phyloP scores from a whole-genome alignment of 148 eudicot genomes.

The Pharnaceum exiguum region DNA sequence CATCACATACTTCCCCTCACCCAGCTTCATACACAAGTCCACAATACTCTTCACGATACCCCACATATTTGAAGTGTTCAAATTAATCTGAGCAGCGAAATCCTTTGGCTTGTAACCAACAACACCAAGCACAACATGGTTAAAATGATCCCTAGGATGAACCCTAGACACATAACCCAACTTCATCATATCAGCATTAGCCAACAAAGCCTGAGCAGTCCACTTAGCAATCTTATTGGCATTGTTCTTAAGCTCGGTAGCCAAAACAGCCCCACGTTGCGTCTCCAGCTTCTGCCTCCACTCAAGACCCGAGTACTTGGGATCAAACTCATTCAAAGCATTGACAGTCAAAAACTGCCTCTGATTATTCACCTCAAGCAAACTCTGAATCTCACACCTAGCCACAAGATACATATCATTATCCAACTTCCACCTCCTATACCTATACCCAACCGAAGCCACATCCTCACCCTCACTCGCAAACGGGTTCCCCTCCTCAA shows the following conservation, averaged over 20 bases:
- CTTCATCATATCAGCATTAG: conserved; percentile 93
- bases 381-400: conserved; percentile 86
- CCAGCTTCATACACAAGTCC: conserved; percentile 93
- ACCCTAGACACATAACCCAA: conserved; percentile 92
- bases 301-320: conserved; percentile 88
- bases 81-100: conserved; percentile 83
- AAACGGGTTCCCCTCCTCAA: conserved; percentile 90
- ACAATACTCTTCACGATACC: conserved; percentile 94
- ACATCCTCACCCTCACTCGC: conserved; percentile 91
- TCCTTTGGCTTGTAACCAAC: conserved; percentile 94
- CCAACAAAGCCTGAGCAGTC: conserved; percentile 89
- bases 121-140: conserved; percentile 83
- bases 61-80: conserved; percentile 90
- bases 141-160: conserved; percentile 92
- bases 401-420: conserved; percentile 70
- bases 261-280: conserved; percentile 93
- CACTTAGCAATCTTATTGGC: conserved; percentile 89
- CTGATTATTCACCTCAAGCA: conserved; percentile 52
- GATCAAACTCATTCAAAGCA: conserved; percentile 90
- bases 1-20: conserved; percentile 91
- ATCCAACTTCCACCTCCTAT: conserved; percentile 88
- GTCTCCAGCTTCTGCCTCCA: conserved; percentile 98
- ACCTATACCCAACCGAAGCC: conserved; percentile 85
- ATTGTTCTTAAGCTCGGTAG: conserved; percentile 94
- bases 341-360: conserved; percentile 69